These are phyloP conservation scores for Stenocarpella maydis DNA, from an alignment of 2,329 filamentous ascomycete genomes.

Conservation along the genomic window DNA sequence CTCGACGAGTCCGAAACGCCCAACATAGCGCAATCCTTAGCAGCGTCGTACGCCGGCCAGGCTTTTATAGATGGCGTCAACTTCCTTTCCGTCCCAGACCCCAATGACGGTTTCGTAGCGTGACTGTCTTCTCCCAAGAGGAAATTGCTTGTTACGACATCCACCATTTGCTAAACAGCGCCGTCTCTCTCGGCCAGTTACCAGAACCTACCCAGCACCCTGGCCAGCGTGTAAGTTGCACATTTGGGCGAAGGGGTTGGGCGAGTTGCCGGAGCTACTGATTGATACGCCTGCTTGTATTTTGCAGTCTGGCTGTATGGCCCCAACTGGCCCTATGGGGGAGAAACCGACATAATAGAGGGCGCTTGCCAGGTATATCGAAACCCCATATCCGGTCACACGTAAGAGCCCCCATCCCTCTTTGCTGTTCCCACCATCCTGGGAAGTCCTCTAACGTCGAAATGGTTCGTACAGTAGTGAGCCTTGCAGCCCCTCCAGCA, in stretches of 20 bases:
- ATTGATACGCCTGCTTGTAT: background rate
- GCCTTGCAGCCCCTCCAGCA: conserved; percentile 16
- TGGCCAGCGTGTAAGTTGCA: conserved; percentile 44
- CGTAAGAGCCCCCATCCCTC: conserved; percentile 44
- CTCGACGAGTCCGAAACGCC: background rate
- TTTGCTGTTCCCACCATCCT: background rate
- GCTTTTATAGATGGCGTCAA: conserved; percentile 57
- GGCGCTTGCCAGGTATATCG: conserved; percentile 68
- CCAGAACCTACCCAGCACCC: conserved; percentile 51
- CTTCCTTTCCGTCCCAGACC: conserved; percentile 63
- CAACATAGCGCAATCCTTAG: conserved; percentile 48
- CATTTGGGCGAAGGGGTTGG: too few relatives aligned
- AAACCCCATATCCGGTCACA: conserved; percentile 71
- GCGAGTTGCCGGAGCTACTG: background rate
- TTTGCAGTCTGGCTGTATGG: conserved; percentile 59
- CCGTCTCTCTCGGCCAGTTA: conserved; percentile 46
- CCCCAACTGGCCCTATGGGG: conserved; percentile 65
- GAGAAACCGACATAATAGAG: conserved; percentile 77
- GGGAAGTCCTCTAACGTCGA: background rate
- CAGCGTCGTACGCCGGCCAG: conserved; percentile 52
- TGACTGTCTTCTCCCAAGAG: conserved; percentile 57
- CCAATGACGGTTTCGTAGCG: conserved; percentile 72
- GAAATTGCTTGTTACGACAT: too few relatives aligned
- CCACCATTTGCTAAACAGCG: background rate
- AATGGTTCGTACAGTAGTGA: background rate